Conservation (phyloP, 345 rosid species). For the Ailanthus altissimus region DNA sequence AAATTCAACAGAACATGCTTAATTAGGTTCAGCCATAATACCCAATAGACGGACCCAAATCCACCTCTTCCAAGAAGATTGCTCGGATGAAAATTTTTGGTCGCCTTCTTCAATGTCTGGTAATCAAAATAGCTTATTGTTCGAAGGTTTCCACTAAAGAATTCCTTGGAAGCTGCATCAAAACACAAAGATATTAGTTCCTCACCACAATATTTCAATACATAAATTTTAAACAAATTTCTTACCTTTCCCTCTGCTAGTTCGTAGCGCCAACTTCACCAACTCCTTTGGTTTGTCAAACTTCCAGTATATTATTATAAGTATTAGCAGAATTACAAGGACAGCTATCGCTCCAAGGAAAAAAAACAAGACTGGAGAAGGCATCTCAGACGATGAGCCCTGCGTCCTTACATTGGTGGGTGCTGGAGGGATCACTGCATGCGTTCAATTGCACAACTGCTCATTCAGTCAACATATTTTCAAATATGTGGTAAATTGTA, state of each 20-base stretch:
- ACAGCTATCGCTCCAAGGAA: conserved; percentile 37
- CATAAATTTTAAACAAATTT: background rate
- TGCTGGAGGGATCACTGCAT: conserved; percentile 28
- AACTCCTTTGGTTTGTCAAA: conserved; percentile 22
- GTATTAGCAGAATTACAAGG: conserved; percentile 34
- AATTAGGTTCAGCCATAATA: conserved; percentile 19
- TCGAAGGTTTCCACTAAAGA: conserved; percentile 48
- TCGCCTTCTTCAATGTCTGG: conserved; percentile 59
- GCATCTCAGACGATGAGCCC: background rate
- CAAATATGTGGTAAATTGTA: too few species aligned
- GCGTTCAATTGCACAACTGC: background rate
- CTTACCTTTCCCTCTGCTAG: conserved; percentile 24
- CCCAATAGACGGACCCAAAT: conserved; percentile 67
- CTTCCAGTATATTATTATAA: conserved; percentile 34
- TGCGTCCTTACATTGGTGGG: conserved; percentile 8
- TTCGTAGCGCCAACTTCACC: conserved; percentile 17
- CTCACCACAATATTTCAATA: background rate
- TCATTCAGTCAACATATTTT: background rate
- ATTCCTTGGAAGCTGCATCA: conserved; percentile 38
- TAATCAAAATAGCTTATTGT: conserved; percentile 50
- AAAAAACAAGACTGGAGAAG: conserved; percentile 30
- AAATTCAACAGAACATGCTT: background rate
- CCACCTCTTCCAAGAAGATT: conserved; percentile 69
- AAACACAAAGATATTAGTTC: background rate
- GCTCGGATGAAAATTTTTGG: conserved; percentile 50